A percentile compares a stretch with the other conserved stretches of the same genome.
phyloP scores from a whole-genome alignment of 2,329 filamentous ascomycete genomes.

The Neurospora sp. region DNA sequence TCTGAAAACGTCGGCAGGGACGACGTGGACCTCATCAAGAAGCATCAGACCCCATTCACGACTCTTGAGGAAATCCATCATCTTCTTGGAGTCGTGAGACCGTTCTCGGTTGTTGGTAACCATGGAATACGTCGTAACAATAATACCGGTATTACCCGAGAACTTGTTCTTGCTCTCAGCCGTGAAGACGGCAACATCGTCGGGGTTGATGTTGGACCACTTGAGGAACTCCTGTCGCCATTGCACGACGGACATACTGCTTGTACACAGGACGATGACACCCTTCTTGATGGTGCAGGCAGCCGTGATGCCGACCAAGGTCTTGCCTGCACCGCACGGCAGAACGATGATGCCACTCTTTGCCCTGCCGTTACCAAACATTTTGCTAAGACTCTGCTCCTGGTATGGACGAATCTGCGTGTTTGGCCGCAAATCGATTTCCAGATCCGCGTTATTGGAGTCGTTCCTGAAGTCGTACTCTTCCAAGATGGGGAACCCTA shows the following conservation, averaged over 20 bases:
- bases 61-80: conserved; percentile 86
- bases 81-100: conserved; percentile 88
- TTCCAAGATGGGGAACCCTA: conserved; percentile 81
- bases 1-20: conserved; percentile 91
- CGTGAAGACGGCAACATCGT: conserved; percentile 91
- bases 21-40: conserved; percentile 94
- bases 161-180: conserved; percentile 83
- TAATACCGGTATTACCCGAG: conserved; percentile 82
- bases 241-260: conserved; percentile 94
- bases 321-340: conserved; percentile 94
- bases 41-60: conserved; percentile 98
- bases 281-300: conserved; percentile 98
- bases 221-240: conserved; percentile 96
- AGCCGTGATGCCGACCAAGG: conserved; percentile 93
- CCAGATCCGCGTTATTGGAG: conserved; percentile 75
- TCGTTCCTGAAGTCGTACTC: conserved; percentile 98
- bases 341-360: conserved; percentile 97
- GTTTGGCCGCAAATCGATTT: conserved; percentile 84
- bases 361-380: conserved; percentile 97
- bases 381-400: conserved; percentile 95
- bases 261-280: conserved; percentile 88
- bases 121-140: conserved; percentile 98
- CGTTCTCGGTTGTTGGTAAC: conserved; percentile 83
- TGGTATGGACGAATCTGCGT: conserved; percentile 92
- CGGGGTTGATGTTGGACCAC: conserved; percentile 91